These are phyloP conservation scores for Leccinum disarticulatum DNA, from an alignment of 768 basidiomycete genomes.

Conservation along the genomic window DNA sequence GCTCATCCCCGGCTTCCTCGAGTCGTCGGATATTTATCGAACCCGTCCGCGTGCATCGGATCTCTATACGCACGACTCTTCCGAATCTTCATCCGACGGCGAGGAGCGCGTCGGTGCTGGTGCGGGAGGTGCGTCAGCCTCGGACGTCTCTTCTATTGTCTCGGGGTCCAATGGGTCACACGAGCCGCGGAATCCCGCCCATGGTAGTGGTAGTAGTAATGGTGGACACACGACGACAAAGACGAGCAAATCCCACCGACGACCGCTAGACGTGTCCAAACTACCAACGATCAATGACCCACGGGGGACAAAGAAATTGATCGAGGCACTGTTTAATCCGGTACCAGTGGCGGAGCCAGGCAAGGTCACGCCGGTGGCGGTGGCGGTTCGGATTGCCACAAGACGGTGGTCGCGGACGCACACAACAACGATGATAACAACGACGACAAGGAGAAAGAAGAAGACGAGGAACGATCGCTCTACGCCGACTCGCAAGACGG, in stretches of 20 bases:
- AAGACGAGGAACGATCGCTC: slow-evolving; percentile 21
- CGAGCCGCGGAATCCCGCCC: neutral
- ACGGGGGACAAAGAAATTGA: slow-evolving; percentile 67
- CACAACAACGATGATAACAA: neutral
- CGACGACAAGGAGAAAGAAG: neutral
- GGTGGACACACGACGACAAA: slow-evolving; percentile 10
- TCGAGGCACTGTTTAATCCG: slow-evolving; percentile 81
- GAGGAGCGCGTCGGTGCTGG: neutral
- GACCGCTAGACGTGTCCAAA: slow-evolving; percentile 32
- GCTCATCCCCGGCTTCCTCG: slow-evolving; percentile 47
- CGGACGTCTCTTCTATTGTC: slow-evolving; percentile 22
- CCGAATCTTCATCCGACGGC: slow-evolving; percentile 32
- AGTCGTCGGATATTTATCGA: slow-evolving; percentile 50
- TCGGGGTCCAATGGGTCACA: slow-evolving; percentile 12
- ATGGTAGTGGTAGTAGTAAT: neutral
- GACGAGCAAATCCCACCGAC: slow-evolving; percentile 21
- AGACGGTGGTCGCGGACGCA: neutral
- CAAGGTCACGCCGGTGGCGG: slow-evolving; percentile 31
- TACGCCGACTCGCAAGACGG: slow-evolving; percentile 25
- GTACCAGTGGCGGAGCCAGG: slow-evolving; percentile 39
- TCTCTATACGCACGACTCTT: slow-evolving; percentile 34
- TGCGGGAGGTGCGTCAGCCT: slow-evolving; percentile 8
- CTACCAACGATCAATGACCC: slow-evolving; percentile 58
- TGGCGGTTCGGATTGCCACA: neutral
- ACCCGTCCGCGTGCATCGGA: slow-evolving; percentile 53